A percentile compares a stretch with the other conserved stretches of the same genome.
Evolutionary conservation across 805 yeast species (phyloP).

Genomic region (Cyberlindnera maritima): DNA sequence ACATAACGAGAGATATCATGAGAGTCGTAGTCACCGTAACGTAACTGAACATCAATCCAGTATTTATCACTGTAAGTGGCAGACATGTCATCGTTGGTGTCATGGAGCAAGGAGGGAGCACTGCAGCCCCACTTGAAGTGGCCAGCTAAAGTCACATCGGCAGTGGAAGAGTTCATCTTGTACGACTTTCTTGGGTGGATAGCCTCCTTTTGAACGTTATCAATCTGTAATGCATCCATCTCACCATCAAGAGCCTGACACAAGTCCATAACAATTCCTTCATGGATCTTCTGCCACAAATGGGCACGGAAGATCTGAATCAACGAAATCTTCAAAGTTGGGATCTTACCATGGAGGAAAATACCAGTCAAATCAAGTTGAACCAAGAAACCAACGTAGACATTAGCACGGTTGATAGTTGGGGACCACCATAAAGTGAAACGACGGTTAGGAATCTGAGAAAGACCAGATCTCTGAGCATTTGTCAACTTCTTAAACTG

Average conservation of each 20-base stretch:
- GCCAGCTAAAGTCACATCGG: conserved; percentile 80
- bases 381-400: conserved; percentile 94
- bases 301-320: conserved; percentile 97
- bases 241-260: conserved; percentile 92
- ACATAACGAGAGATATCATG: conserved; percentile 95
- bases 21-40: conserved; percentile 97
- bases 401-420: conserved; percentile 95
- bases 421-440: conserved; percentile 99
- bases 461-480: conserved; percentile 95
- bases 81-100: conserved; percentile 61
- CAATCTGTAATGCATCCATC: conserved; percentile 77
- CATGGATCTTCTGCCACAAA: conserved; percentile 98
- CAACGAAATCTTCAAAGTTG: conserved; percentile 90
- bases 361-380: conserved; percentile 96
- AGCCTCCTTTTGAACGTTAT: conserved; percentile 82
- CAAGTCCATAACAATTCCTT: conserved; percentile 86
- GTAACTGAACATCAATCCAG: conserved; percentile 93
- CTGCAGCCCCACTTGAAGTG: conserved; percentile 80
- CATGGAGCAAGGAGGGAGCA: conserved; percentile 76
- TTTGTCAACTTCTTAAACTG: conserved; percentile 92
- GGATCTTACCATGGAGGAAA: conserved; percentile 95
- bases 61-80: conserved; percentile 61
- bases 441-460: conserved; percentile 96
- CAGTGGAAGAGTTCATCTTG: conserved; percentile 93
- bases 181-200: conserved; percentile 97